Evolutionary conservation across 192 early-diverging fungal genomes (phyloP), one percentile per base, ranked within the genome.

Genomic region (Coemansia sp.): DNA sequence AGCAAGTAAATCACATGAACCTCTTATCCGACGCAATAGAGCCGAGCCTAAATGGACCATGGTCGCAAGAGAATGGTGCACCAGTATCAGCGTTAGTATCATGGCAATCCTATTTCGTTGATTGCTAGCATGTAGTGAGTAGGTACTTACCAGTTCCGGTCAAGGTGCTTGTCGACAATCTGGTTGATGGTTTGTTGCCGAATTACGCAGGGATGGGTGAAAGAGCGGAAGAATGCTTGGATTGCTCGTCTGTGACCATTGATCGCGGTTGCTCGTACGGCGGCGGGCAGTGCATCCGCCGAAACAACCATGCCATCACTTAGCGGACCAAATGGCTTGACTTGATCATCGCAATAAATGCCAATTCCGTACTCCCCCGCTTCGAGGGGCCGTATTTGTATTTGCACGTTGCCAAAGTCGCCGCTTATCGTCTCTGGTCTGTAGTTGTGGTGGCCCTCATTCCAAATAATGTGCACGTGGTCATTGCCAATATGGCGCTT

Each of bases 401-500:
- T 97, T 65, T 93, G 88, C 1, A 92, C 95, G 63, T 99, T 99
- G 28, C 95, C 97, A 84, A 97, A 99, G 73, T 97, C 97, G 53
- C 97, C 97, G 4, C 93, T 92, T 52, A 99, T 97, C 0, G 97
- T 99, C 35, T 85, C 86, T 18, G 87, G 85, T 31, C 90, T 83
- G 72, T 97, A 99, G 34, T 93, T 89, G 64, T 92, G 85, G 38
- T 85, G 79, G 59, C 96, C 92, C 70, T 99, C 97, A 70, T 96
- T 97, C 95, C 95, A 99, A 10, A 99, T 85, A 52, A 99, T 94
- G 65, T 99, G 97, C 7, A 99, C 93, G 71, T 97, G 95, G 67
- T 99, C 95, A 70, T 99, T 99, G 28, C 97, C 97, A 74, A 99
- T 92, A 65, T 99, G 97, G 12, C 97, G 90, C 89, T 99, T 99